Evolutionary conservation across 192 early-diverging fungal genomes (phyloP).

Genomic region (Mortierella alpina): DNA sequence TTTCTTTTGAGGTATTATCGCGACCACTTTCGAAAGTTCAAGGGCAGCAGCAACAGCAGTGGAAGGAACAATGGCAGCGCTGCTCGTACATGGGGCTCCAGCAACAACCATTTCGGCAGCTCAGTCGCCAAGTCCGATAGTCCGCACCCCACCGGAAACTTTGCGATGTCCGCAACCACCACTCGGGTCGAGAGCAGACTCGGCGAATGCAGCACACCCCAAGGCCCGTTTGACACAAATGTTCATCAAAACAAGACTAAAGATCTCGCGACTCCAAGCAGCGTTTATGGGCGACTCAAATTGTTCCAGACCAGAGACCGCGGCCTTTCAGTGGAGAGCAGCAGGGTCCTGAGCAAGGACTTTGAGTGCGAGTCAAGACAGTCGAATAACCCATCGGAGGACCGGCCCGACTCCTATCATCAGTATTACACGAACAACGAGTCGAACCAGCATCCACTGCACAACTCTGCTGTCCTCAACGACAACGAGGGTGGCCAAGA

Average conservation of each 20-base stretch:
- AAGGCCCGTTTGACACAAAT: slow-evolving; percentile 9
- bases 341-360: slow-evolving; percentile 27
- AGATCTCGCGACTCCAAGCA: neutral
- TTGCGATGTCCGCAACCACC: neutral
- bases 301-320: slow-evolving; percentile 19
- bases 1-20: slow-evolving; percentile 30
- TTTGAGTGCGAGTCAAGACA: slow-evolving; percentile 21
- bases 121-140: neutral
- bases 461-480: neutral
- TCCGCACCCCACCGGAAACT: neutral
- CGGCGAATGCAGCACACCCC: slow-evolving; percentile 1
- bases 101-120: neutral
- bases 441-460: slow-evolving; percentile 1
- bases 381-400: slow-evolving; percentile 10
- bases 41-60: slow-evolving; percentile 1
- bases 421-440: slow-evolving; percentile 10
- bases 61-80: slow-evolving; percentile 14
- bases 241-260: neutral
- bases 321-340: slow-evolving; percentile 30
- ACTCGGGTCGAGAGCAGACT: neutral
- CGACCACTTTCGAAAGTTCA: slow-evolving; percentile 22
- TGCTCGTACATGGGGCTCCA: neutral
- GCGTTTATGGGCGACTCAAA: slow-evolving; percentile 11
- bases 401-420: slow-evolving; percentile 15
- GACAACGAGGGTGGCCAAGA: neutral